Conservation (phyloP, 2,329 filamentous ascomycete genomes). For the Dactylonectria macrodidyma region DNA sequence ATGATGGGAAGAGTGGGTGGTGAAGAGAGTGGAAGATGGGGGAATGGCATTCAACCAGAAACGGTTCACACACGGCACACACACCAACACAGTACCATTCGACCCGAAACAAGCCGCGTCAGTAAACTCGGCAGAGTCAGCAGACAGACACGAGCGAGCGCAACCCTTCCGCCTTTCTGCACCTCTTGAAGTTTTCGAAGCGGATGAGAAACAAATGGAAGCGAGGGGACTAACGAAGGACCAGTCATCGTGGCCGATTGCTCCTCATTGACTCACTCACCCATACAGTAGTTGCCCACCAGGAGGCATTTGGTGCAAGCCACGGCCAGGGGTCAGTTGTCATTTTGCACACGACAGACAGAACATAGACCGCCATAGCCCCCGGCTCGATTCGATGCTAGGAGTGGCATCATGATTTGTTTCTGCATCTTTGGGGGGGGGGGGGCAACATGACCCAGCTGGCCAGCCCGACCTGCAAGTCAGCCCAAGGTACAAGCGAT, state of each 20-base stretch:
- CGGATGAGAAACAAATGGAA: neutral
- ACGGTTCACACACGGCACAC: neutral
- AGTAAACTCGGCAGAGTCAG: neutral
- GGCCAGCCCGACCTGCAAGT: too few relatives aligned
- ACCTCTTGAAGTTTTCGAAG: neutral
- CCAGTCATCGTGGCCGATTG: neutral
- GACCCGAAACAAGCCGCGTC: slow-evolving; percentile 6
- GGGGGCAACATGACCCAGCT: neutral
- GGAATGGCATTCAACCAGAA: neutral
- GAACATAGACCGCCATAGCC: neutral
- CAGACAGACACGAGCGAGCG: neutral
- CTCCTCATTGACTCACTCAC: neutral
- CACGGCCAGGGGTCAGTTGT: slow-evolving; percentile 9
- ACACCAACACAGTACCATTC: neutral
- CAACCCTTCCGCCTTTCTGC: neutral
- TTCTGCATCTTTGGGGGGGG: neutral
- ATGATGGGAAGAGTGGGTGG: neutral
- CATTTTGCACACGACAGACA: slow-evolving; percentile 1
- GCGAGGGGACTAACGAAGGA: neutral
- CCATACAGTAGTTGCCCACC: neutral
- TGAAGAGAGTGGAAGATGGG: neutral
- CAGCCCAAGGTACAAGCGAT: neutral
- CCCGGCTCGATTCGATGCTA: slow-evolving; percentile 18
- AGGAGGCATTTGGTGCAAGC: neutral
- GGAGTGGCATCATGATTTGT: slow-evolving; percentile 23